Evolutionary conservation across 176 grass and related monocot genomes (phyloP).

Genomic region (Hordeum marinum): DNA sequence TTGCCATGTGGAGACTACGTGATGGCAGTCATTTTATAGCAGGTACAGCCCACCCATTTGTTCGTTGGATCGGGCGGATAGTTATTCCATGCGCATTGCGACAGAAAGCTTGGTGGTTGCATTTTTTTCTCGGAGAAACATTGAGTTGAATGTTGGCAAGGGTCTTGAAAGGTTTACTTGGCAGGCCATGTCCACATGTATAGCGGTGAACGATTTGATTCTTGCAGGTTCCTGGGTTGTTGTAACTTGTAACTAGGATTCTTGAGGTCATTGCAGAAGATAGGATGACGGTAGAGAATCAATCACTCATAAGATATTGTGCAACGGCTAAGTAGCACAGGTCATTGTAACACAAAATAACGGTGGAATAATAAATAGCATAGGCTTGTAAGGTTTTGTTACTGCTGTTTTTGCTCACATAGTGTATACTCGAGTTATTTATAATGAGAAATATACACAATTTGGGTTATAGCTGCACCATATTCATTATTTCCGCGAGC

Average conservation of each 20-base stretch:
- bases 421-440: background rate
- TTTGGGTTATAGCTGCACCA: conserved; percentile 2
- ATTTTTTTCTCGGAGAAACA: background rate
- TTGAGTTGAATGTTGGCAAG: background rate
- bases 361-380: background rate
- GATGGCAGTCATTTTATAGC: background rate
- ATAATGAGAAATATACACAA: background rate
- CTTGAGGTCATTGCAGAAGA: conserved; percentile 16
- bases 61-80: background rate
- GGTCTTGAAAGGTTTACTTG: conserved; percentile 11
- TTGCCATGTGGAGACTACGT: background rate
- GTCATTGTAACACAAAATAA: conserved; percentile 34
- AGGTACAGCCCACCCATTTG: background rate
- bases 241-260: conserved; percentile 29
- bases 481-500: too few species aligned
- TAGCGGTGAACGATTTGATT: conserved; percentile 24
- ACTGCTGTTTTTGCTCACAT: background rate
- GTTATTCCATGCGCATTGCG: background rate
- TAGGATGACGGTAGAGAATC: conserved; percentile 34
- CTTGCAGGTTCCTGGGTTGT: conserved; percentile 5
- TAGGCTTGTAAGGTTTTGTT: background rate
- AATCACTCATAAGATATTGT: background rate
- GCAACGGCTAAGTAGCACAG: background rate
- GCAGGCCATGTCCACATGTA: conserved; percentile 17
- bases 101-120: background rate